Percentiles rank a stretch among this genome's conserved stretches.
phyloP scores from a whole-genome alignment of 164 flowering plant genomes.

The Vitis cinerea region DNA sequence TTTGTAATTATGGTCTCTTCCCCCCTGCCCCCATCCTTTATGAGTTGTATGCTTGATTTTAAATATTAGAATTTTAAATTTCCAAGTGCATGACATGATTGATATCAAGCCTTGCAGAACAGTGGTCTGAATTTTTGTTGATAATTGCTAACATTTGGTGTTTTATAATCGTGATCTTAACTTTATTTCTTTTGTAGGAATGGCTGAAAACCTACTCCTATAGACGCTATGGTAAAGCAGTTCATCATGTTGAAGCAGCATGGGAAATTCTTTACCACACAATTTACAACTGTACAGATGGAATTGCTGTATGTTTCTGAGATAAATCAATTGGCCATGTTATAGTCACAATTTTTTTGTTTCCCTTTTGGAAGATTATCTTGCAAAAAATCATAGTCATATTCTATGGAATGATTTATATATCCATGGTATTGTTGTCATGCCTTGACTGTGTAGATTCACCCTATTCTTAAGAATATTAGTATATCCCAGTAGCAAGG shows the following conservation, averaged over 20 bases:
- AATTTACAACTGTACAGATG: constrained; percentile 93
- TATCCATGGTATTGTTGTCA: too few relatives aligned
- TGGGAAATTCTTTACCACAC: constrained; percentile 88
- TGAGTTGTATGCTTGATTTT: neutral
- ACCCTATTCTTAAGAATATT: too few relatives aligned
- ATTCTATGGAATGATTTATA: too few relatives aligned
- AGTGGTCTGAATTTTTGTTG: neutral
- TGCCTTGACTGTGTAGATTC: too few relatives aligned
- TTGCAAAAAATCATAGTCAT: too few relatives aligned
- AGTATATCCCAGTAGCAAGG: too few relatives aligned
- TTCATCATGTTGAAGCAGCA: constrained; percentile 62
- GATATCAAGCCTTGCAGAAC: neutral
- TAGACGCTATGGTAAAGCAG: constrained; percentile 81
- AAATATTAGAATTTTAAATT: neutral
- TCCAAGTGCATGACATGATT: neutral
- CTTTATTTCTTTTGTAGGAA: constrained; percentile 44
- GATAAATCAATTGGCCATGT: neutral
- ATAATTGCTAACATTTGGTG: neutral
- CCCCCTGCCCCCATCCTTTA: too few relatives aligned
- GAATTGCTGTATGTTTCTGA: constrained; percentile 72
- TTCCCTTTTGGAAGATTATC: too few relatives aligned
- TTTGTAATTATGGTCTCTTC: too few relatives aligned
- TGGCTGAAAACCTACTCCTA: constrained; percentile 77
- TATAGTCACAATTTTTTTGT: neutral
- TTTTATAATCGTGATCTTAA: neutral